These are phyloP conservation scores for Trichoderma sp. DNA, from an alignment of 2,329 filamentous ascomycete genomes.

Conservation along the genomic window DNA sequence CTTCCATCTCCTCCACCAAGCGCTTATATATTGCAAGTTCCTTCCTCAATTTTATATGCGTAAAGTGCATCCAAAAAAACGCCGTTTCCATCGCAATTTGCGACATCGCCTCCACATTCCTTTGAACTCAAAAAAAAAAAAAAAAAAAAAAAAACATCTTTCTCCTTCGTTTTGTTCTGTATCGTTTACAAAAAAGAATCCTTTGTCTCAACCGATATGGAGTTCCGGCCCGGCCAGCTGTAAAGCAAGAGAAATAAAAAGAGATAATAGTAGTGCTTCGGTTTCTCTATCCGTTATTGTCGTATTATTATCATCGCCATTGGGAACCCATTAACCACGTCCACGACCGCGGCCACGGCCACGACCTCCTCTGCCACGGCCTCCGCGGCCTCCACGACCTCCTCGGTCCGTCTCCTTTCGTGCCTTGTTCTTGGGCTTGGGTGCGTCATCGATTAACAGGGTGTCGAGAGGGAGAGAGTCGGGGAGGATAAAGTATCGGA, in stretches of 20 bases:
- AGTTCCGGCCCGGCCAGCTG: not conserved
- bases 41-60: conserved; percentile 31
- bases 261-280: not conserved
- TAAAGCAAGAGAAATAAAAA: not conserved
- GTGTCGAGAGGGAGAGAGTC: conserved; percentile 95
- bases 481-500: conserved; percentile 94
- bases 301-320: conserved; percentile 15
- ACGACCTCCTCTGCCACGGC: conserved; percentile 47
- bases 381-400: conserved; percentile 54
- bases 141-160: too few species aligned
- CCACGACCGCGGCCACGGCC: conserved; percentile 47
- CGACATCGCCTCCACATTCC: conserved; percentile 33
- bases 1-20: conserved; percentile 28
- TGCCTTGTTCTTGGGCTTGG: conserved; percentile 99
- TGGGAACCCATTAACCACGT: conserved; percentile 29
- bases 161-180: conserved; percentile 25
- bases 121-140: conserved; percentile 26
- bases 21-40: conserved; percentile 30
- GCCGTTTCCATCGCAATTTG: conserved; percentile 38
- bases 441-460: conserved; percentile 90
- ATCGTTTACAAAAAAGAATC: conserved; percentile 6
- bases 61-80: conserved; percentile 38
- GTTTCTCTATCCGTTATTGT: not conserved
- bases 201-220: not conserved
- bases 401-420: conserved; percentile 78